Conservation (phyloP, 805 yeast species). For the Hanseniaspora nectarophila region DNA sequence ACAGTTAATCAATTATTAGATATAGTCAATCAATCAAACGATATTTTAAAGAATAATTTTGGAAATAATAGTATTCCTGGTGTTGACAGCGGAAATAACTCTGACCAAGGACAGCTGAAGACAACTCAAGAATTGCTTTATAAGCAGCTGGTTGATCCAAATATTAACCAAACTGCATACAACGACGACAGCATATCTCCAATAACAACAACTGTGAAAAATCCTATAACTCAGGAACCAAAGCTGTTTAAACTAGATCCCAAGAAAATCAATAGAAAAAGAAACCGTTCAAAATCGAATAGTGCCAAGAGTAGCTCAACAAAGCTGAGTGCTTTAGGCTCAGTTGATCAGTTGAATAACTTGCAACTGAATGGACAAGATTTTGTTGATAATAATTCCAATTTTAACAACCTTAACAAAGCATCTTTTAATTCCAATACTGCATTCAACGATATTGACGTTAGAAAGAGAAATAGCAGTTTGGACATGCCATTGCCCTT, state of each 20-base stretch:
- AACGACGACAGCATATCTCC: conserved; percentile 1
- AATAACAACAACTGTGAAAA: conserved; percentile 10
- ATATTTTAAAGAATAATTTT: conserved; percentile 17
- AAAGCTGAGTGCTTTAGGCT: background rate
- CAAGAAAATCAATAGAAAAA: conserved; percentile 1
- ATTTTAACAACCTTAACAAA: background rate
- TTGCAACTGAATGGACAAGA: background rate
- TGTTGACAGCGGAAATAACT: background rate
- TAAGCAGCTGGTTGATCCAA: background rate
- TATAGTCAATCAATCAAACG: conserved; percentile 21
- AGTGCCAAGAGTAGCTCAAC: background rate
- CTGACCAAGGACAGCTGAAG: background rate
- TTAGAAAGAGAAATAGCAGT: conserved; percentile 11
- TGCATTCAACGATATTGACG: background rate
- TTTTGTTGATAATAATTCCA: background rate
- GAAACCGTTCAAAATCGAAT: background rate
- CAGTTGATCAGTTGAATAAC: background rate
- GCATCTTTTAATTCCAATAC: background rate
- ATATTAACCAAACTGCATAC: background rate
- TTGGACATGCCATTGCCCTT: conserved; percentile 5
- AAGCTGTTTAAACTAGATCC: conserved; percentile 10
- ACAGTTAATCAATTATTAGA: conserved; percentile 21
- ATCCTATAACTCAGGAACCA: conserved; percentile 11
- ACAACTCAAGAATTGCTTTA: background rate
- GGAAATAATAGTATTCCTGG: conserved; percentile 1